Percentiles rank a stretch among this genome's conserved stretches.
phyloP scores from a whole-genome alignment of 345 rosid species.

The Citrus hindsii region DNA sequence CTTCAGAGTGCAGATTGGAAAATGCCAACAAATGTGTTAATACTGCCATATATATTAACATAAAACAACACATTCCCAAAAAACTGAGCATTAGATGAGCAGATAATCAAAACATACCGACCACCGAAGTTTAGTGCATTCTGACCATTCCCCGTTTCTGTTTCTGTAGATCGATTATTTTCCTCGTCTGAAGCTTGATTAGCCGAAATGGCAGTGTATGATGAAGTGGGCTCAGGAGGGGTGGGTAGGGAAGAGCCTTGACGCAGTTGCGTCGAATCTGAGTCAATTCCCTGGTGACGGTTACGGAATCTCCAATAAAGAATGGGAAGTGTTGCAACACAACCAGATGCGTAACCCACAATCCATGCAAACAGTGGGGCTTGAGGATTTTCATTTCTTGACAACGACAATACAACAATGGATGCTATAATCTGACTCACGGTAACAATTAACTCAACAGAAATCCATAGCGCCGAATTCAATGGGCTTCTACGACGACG shows the following conservation, averaged over 20 bases:
- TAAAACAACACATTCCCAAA: neutral
- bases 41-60: neutral
- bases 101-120: conserved; percentile 35
- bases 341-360: conserved; percentile 79
- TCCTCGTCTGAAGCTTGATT: conserved; percentile 58
- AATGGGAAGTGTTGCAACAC: conserved; percentile 76
- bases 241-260: conserved; percentile 37
- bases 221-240: conserved; percentile 39
- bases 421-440: conserved; percentile 79
- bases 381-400: conserved; percentile 73
- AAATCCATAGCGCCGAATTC: conserved; percentile 83
- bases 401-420: conserved; percentile 54
- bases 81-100: neutral
- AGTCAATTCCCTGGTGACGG: conserved; percentile 37
- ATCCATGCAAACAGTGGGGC: conserved; percentile 81
- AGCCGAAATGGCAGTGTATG: conserved; percentile 62
- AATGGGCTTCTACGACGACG: conserved; percentile 64
- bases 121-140: conserved; percentile 34
- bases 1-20: no score
- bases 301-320: conserved; percentile 72
- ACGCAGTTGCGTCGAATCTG: conserved; percentile 38
- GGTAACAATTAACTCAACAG: conserved; percentile 66
- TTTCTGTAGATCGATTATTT: conserved; percentile 23
- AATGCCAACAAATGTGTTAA: neutral
- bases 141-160: conserved; percentile 30